Percentiles rank a stretch among this genome's conserved stretches.
These are phyloP conservation scores for Xerocomellus intermedius DNA, from an alignment of 768 basidiomycete genomes.

Conservation along the genomic window DNA sequence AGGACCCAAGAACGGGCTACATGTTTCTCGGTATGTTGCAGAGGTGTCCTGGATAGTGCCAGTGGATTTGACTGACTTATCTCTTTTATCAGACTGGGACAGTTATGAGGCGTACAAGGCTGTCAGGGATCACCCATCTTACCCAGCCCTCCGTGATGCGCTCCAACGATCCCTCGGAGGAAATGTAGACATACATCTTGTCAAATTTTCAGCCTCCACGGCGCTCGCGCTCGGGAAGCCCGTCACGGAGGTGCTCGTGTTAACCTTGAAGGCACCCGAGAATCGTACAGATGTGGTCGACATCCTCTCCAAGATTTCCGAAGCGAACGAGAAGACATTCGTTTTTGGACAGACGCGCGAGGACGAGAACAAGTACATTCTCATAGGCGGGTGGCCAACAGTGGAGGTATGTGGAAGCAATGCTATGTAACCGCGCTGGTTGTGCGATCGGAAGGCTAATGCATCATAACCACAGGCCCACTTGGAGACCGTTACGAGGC, in stretches of 20 bases:
- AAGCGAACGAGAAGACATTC: slow-evolving; percentile 6
- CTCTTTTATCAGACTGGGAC: slow-evolving; percentile 26
- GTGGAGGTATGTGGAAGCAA: slow-evolving; percentile 22
- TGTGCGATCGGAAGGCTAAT: not conserved
- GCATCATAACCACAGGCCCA: slow-evolving; percentile 14
- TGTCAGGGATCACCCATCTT: slow-evolving; percentile 1
- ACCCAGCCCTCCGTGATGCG: not conserved
- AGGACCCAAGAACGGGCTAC: slow-evolving; percentile 11
- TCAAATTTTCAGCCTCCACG: slow-evolving; percentile 16
- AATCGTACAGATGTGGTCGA: slow-evolving; percentile 17
- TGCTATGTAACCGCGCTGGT: not conserved
- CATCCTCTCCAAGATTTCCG: slow-evolving; percentile 9
- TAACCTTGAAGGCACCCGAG: slow-evolving; percentile 23
- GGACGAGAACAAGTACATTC: slow-evolving; percentile 20
- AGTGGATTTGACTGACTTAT: not conserved
- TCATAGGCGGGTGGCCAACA: slow-evolving; percentile 21
- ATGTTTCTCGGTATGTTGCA: slow-evolving; percentile 17
- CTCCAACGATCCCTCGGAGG: slow-evolving; percentile 9
- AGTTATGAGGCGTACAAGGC: slow-evolving; percentile 20
- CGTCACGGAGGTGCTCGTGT: slow-evolving; percentile 20
- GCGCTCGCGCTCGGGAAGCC: slow-evolving; percentile 17
- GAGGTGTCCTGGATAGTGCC: too few relatives aligned
- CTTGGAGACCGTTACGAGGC: not conserved
- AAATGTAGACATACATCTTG: slow-evolving; percentile 16
- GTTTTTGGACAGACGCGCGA: slow-evolving; percentile 22